Evolutionary conservation across 768 basidiomycete species (phyloP).

Genomic region (Suillus luteus): DNA sequence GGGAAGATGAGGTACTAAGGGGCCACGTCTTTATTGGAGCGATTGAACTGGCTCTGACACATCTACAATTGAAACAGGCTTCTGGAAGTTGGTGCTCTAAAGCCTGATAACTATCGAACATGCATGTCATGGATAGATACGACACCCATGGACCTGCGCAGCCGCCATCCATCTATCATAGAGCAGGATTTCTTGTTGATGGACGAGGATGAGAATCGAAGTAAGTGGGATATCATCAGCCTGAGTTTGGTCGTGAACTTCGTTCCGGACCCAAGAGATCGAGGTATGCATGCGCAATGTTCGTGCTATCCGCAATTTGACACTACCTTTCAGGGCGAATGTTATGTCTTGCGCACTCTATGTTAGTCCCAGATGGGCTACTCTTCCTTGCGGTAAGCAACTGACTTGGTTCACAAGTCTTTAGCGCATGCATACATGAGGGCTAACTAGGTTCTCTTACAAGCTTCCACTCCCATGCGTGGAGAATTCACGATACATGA

Average conservation of each 20-base stretch:
- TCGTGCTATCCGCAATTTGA: slow-evolving; percentile 8
- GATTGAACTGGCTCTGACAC: neutral
- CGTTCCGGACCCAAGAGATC: slow-evolving; percentile 68
- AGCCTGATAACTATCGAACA: slow-evolving; percentile 75
- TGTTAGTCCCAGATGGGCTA: slow-evolving; percentile 56
- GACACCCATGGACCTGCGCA: slow-evolving; percentile 80
- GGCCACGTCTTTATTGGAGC: slow-evolving; percentile 13
- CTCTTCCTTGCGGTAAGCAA: slow-evolving; percentile 71
- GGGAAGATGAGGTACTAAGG: slow-evolving; percentile 35
- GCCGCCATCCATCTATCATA: slow-evolving; percentile 77
- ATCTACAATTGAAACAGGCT: slow-evolving; percentile 50
- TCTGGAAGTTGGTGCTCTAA: slow-evolving; percentile 87
- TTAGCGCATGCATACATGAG: neutral
- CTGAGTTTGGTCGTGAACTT: slow-evolving; percentile 92
- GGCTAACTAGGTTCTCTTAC: slow-evolving; percentile 14
- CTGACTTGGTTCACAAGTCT: neutral
- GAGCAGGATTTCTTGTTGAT: slow-evolving; percentile 85
- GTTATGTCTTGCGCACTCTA: slow-evolving; percentile 59
- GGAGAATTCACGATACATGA: slow-evolving; percentile 81
- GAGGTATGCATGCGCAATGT: slow-evolving; percentile 52
- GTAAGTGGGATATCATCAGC: slow-evolving; percentile 77
- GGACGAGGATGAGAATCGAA: slow-evolving; percentile 48
- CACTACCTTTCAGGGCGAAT: slow-evolving; percentile 56
- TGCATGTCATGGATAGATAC: slow-evolving; percentile 72
- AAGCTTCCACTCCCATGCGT: slow-evolving; percentile 88